Conservation (phyloP, 805 yeast species). For the Suhomyces sp. region DNA sequence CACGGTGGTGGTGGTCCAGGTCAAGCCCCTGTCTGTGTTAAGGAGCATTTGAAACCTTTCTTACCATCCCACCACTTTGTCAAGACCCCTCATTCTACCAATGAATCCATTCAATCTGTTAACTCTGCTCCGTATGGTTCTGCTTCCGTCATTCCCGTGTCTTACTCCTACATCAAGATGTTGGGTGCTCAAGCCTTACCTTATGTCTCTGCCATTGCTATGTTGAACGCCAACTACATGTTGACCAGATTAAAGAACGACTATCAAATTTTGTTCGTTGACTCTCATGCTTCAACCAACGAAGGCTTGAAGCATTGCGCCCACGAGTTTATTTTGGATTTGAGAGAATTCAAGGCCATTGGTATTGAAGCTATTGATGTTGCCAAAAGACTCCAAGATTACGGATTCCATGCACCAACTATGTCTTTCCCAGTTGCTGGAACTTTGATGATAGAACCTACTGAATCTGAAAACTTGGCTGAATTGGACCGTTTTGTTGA, state of each 20-base stretch:
- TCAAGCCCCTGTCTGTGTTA: slow-evolving; percentile 96
- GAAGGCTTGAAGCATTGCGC: slow-evolving; percentile 76
- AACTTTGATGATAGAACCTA: slow-evolving; percentile 97
- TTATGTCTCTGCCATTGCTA: slow-evolving; percentile 84
- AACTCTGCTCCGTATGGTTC: slow-evolving; percentile 96
- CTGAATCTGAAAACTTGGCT: slow-evolving; percentile 86
- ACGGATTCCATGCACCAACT: slow-evolving; percentile 98
- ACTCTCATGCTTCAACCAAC: slow-evolving; percentile 39
- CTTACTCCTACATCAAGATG: slow-evolving; percentile 93
- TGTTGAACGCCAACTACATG: slow-evolving; percentile 96
- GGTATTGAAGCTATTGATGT: slow-evolving; percentile 95
- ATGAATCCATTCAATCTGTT: slow-evolving; percentile 67
- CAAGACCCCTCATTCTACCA: slow-evolving; percentile 47
- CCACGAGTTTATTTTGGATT: slow-evolving; percentile 92
- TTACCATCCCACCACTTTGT: slow-evolving; percentile 77
- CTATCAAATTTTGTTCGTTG: slow-evolving; percentile 75
- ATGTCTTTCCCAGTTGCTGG: slow-evolving; percentile 99
- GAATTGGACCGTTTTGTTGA: slow-evolving; percentile 91
- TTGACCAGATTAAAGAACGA: slow-evolving; percentile 68
- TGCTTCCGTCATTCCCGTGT: slow-evolving; percentile 88
- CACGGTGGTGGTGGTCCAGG: slow-evolving; percentile 99
- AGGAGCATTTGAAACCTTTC: slow-evolving; percentile 72
- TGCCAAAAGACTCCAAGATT: slow-evolving; percentile 96
- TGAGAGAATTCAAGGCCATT: slow-evolving; percentile 74
- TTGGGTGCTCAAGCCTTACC: slow-evolving; percentile 86